These are phyloP conservation scores for Macrophomina tecta DNA, from an alignment of 2,329 filamentous ascomycete species.

Conservation along the genomic window DNA sequence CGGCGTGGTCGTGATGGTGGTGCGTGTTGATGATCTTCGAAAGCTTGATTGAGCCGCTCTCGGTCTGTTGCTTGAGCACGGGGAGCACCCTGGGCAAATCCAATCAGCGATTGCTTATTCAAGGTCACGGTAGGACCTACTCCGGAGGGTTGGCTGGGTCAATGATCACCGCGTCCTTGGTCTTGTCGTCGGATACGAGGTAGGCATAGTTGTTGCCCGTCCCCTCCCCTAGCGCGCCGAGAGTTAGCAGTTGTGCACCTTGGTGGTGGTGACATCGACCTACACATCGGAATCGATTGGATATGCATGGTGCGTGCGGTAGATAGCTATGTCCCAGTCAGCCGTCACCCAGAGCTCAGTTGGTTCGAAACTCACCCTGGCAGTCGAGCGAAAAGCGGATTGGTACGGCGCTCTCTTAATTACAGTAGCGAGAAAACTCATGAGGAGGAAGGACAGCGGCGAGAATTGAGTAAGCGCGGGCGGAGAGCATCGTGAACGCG, in stretches of 20 bases:
- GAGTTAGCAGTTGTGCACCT: slow-evolving; percentile 9
- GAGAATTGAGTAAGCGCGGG: slow-evolving; percentile 8
- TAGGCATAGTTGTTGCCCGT: slow-evolving; percentile 85
- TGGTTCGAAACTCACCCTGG: background rate
- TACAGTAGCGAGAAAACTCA: slow-evolving; percentile 26
- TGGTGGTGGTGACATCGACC: slow-evolving; percentile 42
- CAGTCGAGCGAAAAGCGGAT: background rate
- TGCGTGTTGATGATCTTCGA: slow-evolving; percentile 95
- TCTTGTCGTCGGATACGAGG: slow-evolving; percentile 57
- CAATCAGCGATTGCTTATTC: slow-evolving; percentile 1
- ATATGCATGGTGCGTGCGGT: slow-evolving; percentile 74
- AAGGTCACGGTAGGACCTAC: slow-evolving; percentile 54
- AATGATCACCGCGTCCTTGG: slow-evolving; percentile 66
- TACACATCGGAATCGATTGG: slow-evolving; percentile 89
- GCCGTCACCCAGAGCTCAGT: background rate
- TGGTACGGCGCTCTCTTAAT: slow-evolving; percentile 12
- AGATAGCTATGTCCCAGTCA: slow-evolving; percentile 23
- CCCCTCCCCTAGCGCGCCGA: slow-evolving; percentile 67
- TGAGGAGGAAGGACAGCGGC: slow-evolving; percentile 25
- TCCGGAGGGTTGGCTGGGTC: slow-evolving; percentile 81
- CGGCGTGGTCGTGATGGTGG: slow-evolving; percentile 94
- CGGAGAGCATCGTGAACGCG: slow-evolving; percentile 18
- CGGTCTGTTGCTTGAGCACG: slow-evolving; percentile 74
- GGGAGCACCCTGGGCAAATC: slow-evolving; percentile 60
- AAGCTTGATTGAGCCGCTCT: slow-evolving; percentile 76